Evolutionary conservation across 148 eudicot species (phyloP), one percentile per base, ranked within the genome.

Genomic region (Amaranthus hypochondriacus): DNA sequence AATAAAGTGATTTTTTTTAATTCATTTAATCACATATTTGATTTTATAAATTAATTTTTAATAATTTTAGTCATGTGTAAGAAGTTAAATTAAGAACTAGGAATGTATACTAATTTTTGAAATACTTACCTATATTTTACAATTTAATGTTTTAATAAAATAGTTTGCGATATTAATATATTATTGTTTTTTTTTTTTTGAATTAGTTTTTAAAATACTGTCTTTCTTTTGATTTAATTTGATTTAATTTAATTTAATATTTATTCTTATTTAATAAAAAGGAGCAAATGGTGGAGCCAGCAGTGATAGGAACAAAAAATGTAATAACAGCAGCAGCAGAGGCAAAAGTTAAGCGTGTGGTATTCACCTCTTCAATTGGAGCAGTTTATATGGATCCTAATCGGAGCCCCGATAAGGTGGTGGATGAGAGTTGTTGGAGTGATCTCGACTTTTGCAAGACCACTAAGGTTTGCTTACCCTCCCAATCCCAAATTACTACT

Each of bases 251-350:
- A 2, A 7, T 43, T 59, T 49, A 4, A 21, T 1, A 14, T 7
- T 12, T 54, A 18, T 18, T 18, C 18, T 18, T 18, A 18, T 18
- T 18, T 18, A 65, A 3, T 51, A 5, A 66, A 74, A 69, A 93
- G 98, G 92, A 90, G 77, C 88, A 92, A 89, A 95, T 95, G 98
- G 94, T 95, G 81, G 97, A 92, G 73, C 97, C 99, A 11, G 99
- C 99, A 5, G 96, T 95, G 70, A 83, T 71, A 0, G 99, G 99
- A 46, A 85, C 99, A 3, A 84, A 81, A 75, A 80, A 90, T 75
- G 97, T 95, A 80, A 89, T 95, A 68, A 72, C 71, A 21, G 97
- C 96, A 14, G 92, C 97, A 8, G 87, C 89, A 0, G 92, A 88
- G 58, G 87, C 92, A n/a, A 85, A 86, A 43, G 97, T 92, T 51